phyloP scores from a whole-genome alignment of 2,329 filamentous ascomycete species.

The Grosmannia clavigera region DNA sequence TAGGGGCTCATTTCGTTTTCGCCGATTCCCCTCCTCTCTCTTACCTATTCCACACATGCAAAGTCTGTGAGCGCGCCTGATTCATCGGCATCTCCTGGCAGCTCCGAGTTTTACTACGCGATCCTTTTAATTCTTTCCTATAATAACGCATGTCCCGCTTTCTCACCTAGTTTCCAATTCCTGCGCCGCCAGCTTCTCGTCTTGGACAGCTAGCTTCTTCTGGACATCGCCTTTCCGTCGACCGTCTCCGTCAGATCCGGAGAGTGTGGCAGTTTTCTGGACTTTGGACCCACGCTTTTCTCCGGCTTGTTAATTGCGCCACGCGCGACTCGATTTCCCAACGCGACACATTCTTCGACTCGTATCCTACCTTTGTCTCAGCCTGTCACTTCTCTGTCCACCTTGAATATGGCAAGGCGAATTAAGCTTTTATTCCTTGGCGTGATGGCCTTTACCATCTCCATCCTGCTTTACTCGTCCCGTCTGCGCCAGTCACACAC shows the following conservation, averaged over 20 bases:
- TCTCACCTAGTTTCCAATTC: too few species aligned
- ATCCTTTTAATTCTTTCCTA: too few species aligned
- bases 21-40: not conserved
- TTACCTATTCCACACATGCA: not conserved
- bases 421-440: conserved; percentile 54
- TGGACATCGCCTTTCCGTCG: not conserved
- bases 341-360: not conserved
- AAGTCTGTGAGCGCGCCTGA: not conserved
- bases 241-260: not conserved
- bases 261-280: not conserved
- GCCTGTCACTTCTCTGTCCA: not conserved
- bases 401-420: conserved; percentile 50
- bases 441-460: conserved; percentile 50
- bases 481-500: conserved; percentile 38
- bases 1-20: too few species aligned
- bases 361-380: not conserved
- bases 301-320: not conserved
- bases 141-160: not conserved
- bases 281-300: not conserved
- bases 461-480: conserved; percentile 62
- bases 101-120: not conserved
- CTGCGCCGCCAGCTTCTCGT: not conserved
- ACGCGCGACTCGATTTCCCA: not conserved
- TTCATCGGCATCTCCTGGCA: not conserved
- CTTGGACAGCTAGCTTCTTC: not conserved